Evolutionary conservation across 2,329 filamentous ascomycete genomes (phyloP).

Genomic region (Xylaria hypoxylon): DNA sequence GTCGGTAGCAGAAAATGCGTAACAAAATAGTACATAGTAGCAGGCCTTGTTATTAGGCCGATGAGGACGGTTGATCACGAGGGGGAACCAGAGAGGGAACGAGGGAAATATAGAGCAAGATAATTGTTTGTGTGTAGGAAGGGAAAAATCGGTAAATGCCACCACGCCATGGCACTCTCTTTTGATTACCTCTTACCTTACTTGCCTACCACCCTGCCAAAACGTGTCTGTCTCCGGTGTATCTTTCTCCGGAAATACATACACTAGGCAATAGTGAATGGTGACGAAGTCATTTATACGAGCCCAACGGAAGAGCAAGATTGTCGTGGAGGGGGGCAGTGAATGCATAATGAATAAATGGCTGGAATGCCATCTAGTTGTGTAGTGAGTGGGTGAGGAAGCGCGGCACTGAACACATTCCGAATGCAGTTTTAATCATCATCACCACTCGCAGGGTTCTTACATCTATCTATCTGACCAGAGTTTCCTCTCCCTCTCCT

Average conservation of each 20-base stretch:
- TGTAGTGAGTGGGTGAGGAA: constrained; percentile 23
- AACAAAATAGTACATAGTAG: constrained; percentile 34
- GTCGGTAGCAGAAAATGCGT: constrained; percentile 42
- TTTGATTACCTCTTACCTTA: constrained; percentile 37
- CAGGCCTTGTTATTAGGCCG: constrained; percentile 45
- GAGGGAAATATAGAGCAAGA: constrained; percentile 35
- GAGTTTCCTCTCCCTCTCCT: constrained; percentile 11
- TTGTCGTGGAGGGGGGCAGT: constrained; percentile 6
- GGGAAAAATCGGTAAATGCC: constrained; percentile 45
- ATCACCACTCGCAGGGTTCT: constrained; percentile 38
- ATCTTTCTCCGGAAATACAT: constrained; percentile 25
- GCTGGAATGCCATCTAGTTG: constrained; percentile 13
- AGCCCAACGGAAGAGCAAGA: constrained; percentile 1
- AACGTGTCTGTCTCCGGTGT: constrained; percentile 34
- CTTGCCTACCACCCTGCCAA: constrained; percentile 31
- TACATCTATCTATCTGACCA: constrained; percentile 13
- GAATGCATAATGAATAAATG: not conserved
- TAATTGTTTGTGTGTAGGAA: constrained; percentile 36
- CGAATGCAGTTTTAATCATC: constrained; percentile 39
- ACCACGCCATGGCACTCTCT: constrained; percentile 37
- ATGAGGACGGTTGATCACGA: constrained; percentile 43
- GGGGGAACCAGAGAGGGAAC: constrained; percentile 41
- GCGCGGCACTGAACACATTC: constrained; percentile 34
- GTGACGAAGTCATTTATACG: constrained; percentile 27
- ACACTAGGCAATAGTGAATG: constrained; percentile 7